These are phyloP conservation scores for Leishmania tropica DNA, from an alignment of 208 protist genomes.

Conservation along the genomic window DNA sequence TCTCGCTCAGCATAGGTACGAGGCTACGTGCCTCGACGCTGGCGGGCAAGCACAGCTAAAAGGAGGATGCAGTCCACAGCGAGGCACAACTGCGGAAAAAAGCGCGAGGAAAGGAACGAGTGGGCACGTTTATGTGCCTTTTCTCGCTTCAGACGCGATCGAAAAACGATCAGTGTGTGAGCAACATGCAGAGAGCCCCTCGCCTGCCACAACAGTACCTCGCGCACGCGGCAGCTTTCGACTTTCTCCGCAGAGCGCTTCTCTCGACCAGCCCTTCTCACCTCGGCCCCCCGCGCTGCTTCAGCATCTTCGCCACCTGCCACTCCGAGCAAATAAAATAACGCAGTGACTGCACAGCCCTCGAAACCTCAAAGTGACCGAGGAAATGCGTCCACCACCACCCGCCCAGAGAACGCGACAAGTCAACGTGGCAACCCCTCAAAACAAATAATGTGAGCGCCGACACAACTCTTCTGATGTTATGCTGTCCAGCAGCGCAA, in stretches of 20 bases:
- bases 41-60: background rate
- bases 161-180: background rate
- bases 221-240: background rate
- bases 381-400: too few relatives aligned
- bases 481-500: too few relatives aligned
- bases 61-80: background rate
- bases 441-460: too few relatives aligned
- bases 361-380: too few relatives aligned
- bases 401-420: too few relatives aligned
- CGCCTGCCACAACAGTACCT: background rate
- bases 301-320: background rate
- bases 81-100: background rate
- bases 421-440: too few relatives aligned
- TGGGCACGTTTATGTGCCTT: background rate
- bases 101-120: background rate
- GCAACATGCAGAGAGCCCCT: background rate
- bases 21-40: background rate
- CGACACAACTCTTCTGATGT: too few relatives aligned
- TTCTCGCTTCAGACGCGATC: background rate
- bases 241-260: background rate
- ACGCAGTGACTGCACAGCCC: too few relatives aligned
- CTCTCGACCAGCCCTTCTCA: background rate
- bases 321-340: too few relatives aligned
- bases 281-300: too few relatives aligned
- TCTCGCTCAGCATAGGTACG: background rate